phyloP scores from a whole-genome alignment of 2,329 filamentous ascomycete species.

The Pseudogymnoascus verrucosus region DNA sequence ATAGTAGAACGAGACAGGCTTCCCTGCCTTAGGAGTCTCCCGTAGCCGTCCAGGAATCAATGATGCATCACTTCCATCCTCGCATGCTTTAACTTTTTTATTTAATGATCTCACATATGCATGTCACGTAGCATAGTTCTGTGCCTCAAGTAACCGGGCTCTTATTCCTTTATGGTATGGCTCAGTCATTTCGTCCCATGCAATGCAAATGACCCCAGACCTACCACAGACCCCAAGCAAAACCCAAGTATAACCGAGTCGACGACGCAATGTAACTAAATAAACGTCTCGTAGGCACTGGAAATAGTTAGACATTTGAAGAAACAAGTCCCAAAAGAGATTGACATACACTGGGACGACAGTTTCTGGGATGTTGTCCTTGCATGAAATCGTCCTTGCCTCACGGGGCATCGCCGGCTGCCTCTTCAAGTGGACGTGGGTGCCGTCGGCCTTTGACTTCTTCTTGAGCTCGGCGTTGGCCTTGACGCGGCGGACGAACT shows the following conservation, averaged over 20 bases:
- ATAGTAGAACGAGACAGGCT: not conserved
- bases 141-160: slow-evolving; percentile 1
- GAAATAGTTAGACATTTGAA: slow-evolving; percentile 74
- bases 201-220: slow-evolving; percentile 7
- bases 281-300: slow-evolving; percentile 8
- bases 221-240: slow-evolving; percentile 7
- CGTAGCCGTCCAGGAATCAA: not conserved
- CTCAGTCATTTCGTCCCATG: slow-evolving; percentile 6
- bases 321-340: slow-evolving; percentile 53
- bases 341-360: slow-evolving; percentile 54
- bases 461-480: slow-evolving; percentile 86
- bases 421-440: slow-evolving; percentile 87
- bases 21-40: not conserved
- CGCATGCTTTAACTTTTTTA: not conserved
- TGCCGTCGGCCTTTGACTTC: slow-evolving; percentile 84
- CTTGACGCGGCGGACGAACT: slow-evolving; percentile 96
- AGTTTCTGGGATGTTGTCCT: slow-evolving; percentile 83
- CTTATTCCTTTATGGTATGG: slow-evolving; percentile 9
- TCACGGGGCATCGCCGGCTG: slow-evolving; percentile 72
- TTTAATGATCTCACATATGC: not conserved
- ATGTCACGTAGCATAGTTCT: not conserved
- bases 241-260: slow-evolving; percentile 4
- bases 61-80: not conserved
- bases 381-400: slow-evolving; percentile 68
- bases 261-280: slow-evolving; percentile 7